Base-by-base conservation (phyloP, 2,329 filamentous ascomycete genomes). In the Setomelanomma holmii region DNA sequence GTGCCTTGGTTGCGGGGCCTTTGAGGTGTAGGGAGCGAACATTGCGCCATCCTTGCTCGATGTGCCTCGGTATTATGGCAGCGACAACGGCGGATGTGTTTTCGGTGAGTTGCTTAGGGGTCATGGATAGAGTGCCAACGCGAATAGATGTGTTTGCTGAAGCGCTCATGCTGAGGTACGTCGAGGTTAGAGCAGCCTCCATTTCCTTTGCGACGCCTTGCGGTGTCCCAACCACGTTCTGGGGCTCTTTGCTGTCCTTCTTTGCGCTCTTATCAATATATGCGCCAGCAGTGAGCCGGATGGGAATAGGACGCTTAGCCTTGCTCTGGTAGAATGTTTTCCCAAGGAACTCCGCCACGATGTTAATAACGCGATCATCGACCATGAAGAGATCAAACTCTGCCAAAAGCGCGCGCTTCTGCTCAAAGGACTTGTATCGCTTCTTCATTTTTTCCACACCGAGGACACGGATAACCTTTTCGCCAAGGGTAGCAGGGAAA, bases 311-410 rank as follows among this genome's bases (percentile, higher is more conserved):
- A 34, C 93, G 84, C 83, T 98, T 98, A 58, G 79, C 78, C 14
- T 88, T 90, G 50, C 79, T 83, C 79, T 92, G 89, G 84, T 95
- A 98, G 76, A 99, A 98, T 1, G 89, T 89, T 80, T 96, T 98
- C 65, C 93, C 95, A 11, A 99, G 86, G 2, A 87, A 80, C 60
- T 85, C 84, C 50, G 93, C 91, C 53, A 98, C 82, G 54, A 83
- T 80, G 52, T 83, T 84, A 56, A 87, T 79, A 49, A 99, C 89
- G 42, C 95, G 84, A 70, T 96, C 90, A 74, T 99, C 95, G 45
- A 90, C 93, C 51, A 99, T 83, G 79, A 99, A 98, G 50, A 98
- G 80, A 73, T 98, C 95, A 76, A 97, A 91, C 75, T 96, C 91
- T 39, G 86, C 80, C 57, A 89, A 84, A 30, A 99, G 84, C 75